These are phyloP conservation scores for Pterocarpus macrocarpus DNA, from an alignment of 306 rosid species.

Conservation along the genomic window DNA sequence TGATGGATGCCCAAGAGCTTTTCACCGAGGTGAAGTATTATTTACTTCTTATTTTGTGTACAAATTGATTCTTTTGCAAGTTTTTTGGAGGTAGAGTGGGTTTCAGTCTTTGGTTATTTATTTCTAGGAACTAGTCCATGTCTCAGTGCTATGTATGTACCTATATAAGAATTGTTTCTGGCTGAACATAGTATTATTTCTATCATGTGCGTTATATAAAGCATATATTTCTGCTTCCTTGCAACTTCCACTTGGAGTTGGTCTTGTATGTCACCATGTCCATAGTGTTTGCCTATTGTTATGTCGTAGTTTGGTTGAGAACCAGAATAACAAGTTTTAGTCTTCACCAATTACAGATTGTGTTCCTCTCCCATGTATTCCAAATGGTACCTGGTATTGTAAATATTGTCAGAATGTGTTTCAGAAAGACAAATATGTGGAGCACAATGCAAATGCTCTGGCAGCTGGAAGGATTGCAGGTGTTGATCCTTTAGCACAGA, in stretches of 20 bases:
- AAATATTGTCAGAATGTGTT: conserved; percentile 66
- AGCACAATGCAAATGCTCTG: conserved; percentile 64
- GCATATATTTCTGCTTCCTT: neutral
- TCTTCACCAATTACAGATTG: conserved; percentile 64
- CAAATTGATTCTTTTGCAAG: neutral
- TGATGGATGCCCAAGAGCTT: conserved; percentile 79
- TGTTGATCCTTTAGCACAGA: conserved; percentile 76
- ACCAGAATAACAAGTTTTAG: neutral
- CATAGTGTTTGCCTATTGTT: neutral
- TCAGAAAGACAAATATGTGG: conserved; percentile 59
- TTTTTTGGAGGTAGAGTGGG: neutral
- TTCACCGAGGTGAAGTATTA: conserved; percentile 62
- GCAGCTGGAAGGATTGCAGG: conserved; percentile 81
- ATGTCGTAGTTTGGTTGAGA: conserved; percentile 7
- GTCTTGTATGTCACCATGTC: neutral
- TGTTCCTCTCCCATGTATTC: conserved; percentile 59
- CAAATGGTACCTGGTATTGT: conserved; percentile 78
- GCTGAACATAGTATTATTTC: neutral
- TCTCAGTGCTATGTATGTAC: neutral
- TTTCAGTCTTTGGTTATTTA: neutral
- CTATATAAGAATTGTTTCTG: neutral
- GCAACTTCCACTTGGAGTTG: conserved; percentile 7
- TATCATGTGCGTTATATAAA: neutral
- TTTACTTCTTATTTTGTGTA: neutral
- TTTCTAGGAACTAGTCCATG: neutral